Evolutionary conservation across 192 early-diverging fungal species (phyloP), one percentile per base, ranked within the genome.

Genomic region (Lobosporangium transversale): DNA sequence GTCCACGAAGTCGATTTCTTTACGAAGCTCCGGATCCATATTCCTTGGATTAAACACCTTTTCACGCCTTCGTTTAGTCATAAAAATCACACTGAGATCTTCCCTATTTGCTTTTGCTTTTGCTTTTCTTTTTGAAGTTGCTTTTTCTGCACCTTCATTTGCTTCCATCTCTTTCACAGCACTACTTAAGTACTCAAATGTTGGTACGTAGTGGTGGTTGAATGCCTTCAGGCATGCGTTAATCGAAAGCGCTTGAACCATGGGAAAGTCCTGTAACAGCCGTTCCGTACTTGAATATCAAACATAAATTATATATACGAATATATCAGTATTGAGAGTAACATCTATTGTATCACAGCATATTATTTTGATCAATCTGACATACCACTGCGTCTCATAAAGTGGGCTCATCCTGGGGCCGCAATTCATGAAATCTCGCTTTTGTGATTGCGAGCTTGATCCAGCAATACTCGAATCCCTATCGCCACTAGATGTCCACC

Each of bases 261-360:
- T 37, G 7, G 73, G 73, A n/a, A 76, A 76, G 48, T 76, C 73
- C 18, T 76, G 73, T 23, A 54, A 76, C 36, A 76, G 8, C 20
- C 67, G 73, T 7, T 8, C 57, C 11, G 65, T 58, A 53, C 73
- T 76, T 40, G 17, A 49, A 23, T 10, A n/a, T n/a, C n/a, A n/a
- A n/a, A n/a, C n/a, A n/a, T n/a, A n/a, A n/a, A n/a, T n/a, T n/a
- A n/a, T n/a, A n/a, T n/a, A n/a, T n/a, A n/a, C n/a, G n/a, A 24
- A 44, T 33, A 9, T 42, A 35, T 33, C 17, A 36, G 18, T 55
- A 58, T 14, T 42, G 17, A 12, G 11, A 33, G 40, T 36, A 21
- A 17, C 12, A 10, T 14, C n/a, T 11, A 32, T 26, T 48, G 17
- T 15, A 48, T 17, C 17, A 15, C 10, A 33, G 43, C 1, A 8